A percentile compares a stretch with the other conserved stretches of the same genome.
phyloP scores from a whole-genome alignment of 768 basidiomycete genomes.

The Boletus sp. region DNA sequence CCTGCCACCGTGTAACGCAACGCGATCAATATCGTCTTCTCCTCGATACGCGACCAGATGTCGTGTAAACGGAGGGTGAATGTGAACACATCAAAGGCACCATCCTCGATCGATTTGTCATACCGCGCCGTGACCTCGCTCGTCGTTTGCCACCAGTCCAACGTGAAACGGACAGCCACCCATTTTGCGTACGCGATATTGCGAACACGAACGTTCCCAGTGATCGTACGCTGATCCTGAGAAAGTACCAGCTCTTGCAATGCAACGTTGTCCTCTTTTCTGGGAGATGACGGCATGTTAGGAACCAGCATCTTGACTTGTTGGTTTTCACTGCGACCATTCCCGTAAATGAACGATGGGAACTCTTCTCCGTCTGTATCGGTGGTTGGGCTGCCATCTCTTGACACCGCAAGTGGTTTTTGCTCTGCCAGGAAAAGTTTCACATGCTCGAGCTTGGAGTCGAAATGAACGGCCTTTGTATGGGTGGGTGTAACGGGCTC shows the following conservation, averaged over 20 bases:
- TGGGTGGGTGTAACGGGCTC: constrained; percentile 79
- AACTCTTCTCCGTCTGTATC: constrained; percentile 83
- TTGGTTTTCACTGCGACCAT: constrained; percentile 32
- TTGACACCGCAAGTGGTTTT: constrained; percentile 89
- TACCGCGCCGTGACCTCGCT: constrained; percentile 86
- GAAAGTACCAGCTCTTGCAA: constrained; percentile 57
- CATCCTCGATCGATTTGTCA: constrained; percentile 38
- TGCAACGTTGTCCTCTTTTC: constrained; percentile 44
- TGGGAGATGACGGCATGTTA: constrained; percentile 58
- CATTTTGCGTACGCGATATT: constrained; percentile 88
- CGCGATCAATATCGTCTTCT: constrained; percentile 79
- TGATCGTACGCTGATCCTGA: constrained; percentile 51
- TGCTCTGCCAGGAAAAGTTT: constrained; percentile 95
- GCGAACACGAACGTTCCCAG: constrained; percentile 75
- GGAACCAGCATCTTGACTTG: constrained; percentile 59
- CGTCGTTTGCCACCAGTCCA: constrained; percentile 95
- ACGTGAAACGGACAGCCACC: constrained; percentile 87
- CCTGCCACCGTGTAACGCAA: constrained; percentile 70
- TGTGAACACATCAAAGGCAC: constrained; percentile 65
- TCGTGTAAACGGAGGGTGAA: constrained; percentile 80
- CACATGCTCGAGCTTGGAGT: constrained; percentile 87
- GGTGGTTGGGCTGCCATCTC: constrained; percentile 85
- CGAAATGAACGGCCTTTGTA: constrained; percentile 89
- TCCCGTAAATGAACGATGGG: constrained; percentile 64
- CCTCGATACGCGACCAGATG: constrained; percentile 71